A percentile compares a stretch with the other conserved stretches of the same genome.
phyloP scores from a whole-genome alignment of 2,329 filamentous ascomycete genomes.

The Penicillium hordei region DNA sequence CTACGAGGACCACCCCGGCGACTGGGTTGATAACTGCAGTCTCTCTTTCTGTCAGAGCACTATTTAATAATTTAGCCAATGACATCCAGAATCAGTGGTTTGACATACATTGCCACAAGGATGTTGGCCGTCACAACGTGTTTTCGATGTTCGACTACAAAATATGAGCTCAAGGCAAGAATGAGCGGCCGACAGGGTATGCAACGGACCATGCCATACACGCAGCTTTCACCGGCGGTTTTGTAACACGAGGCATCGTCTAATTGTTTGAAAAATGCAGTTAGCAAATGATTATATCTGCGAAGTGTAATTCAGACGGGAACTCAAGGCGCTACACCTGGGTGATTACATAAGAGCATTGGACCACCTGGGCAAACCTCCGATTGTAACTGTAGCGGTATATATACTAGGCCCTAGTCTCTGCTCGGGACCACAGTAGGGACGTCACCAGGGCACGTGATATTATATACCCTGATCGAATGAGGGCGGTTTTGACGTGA shows the following conservation, averaged over 20 bases:
- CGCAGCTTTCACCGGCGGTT: constrained; percentile 1
- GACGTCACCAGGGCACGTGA: constrained; percentile 4
- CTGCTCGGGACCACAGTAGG: too few species aligned
- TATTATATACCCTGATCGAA: neutral
- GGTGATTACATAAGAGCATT: too few species aligned
- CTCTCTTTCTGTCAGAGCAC: constrained; percentile 17
- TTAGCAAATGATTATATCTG: neutral
- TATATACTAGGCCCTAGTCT: too few species aligned
- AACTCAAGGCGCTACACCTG: too few species aligned
- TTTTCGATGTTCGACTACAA: constrained; percentile 24
- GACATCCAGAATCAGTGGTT: neutral
- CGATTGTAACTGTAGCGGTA: too few species aligned
- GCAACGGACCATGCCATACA: neutral
- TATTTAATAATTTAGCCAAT: neutral
- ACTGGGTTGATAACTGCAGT: constrained; percentile 25
- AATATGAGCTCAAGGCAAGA: neutral
- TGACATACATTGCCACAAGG: constrained; percentile 13
- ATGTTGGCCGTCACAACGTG: constrained; percentile 24
- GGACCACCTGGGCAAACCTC: too few species aligned
- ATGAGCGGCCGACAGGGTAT: neutral
- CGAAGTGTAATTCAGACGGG: too few species aligned
- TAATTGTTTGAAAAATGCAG: neutral
- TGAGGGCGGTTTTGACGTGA: too few species aligned
- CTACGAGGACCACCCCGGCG: constrained; percentile 26
- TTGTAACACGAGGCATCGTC: neutral